Percentiles rank a stretch among this genome's conserved stretches.
phyloP scores from a whole-genome alignment of 257 asterid species.

The Pogostemon cablin region DNA sequence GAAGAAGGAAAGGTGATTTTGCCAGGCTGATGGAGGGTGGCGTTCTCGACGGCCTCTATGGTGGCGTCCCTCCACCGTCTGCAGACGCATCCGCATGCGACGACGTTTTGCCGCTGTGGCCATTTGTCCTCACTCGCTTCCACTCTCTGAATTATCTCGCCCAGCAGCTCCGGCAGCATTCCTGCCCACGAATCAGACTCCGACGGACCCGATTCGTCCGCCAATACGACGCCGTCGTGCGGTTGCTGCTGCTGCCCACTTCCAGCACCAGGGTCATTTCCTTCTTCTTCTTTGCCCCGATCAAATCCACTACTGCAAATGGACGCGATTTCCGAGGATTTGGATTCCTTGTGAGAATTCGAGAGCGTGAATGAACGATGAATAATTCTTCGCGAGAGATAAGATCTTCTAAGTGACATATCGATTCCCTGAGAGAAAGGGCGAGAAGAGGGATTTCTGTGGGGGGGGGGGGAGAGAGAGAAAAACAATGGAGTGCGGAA shows the following conservation, averaged over 20 bases:
- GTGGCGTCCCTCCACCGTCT: constrained; percentile 89
- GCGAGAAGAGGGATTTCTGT: constrained; percentile 25
- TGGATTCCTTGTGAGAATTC: constrained; percentile 50
- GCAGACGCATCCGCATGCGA: constrained; percentile 89
- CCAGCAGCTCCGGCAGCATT: constrained; percentile 84
- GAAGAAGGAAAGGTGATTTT: constrained; percentile 87
- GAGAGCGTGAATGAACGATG: constrained; percentile 65
- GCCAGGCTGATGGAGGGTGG: constrained; percentile 52
- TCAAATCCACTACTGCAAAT: neutral
- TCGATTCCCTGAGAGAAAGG: constrained; percentile 25
- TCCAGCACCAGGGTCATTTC: constrained; percentile 19
- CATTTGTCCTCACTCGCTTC: constrained; percentile 74
- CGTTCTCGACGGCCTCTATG: constrained; percentile 59
- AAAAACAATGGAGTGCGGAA: constrained; percentile 4
- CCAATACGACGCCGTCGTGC: constrained; percentile 37
- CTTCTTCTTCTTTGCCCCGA: constrained; percentile 29
- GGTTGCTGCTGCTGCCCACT: constrained; percentile 27
- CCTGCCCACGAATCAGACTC: constrained; percentile 63
- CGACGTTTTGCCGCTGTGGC: constrained; percentile 88
- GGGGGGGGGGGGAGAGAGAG: constrained; percentile 30
- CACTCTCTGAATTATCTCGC: constrained; percentile 72
- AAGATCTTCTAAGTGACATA: constrained; percentile 72
- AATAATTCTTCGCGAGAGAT: constrained; percentile 67
- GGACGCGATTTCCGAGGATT: constrained; percentile 36
- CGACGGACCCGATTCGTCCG: constrained; percentile 29